Base-by-base conservation (phyloP, 2,329 filamentous ascomycete genomes). In the Juglanconis juglandina region DNA sequence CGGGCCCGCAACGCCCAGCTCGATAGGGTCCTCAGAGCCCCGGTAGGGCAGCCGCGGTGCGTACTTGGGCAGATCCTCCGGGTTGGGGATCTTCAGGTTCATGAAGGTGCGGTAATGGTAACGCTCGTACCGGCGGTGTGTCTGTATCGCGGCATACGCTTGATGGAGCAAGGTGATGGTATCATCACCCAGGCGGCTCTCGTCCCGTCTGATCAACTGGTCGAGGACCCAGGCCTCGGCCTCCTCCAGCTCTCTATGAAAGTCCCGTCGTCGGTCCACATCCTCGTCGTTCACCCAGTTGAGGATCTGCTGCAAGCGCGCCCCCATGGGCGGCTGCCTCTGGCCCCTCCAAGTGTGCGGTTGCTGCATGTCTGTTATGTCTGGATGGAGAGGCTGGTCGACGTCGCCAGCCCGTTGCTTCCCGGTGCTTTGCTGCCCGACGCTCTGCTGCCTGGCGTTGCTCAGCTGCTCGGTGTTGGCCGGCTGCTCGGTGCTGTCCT, bases 211-310 rank as follows among this genome's bases (percentile, higher is more conserved):
- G 4, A 48, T 42, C 24, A 65, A 58, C 13, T 79, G 66, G 63
- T 75, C 70, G 6, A 70, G 56, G 34, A 82, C 68, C 65, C 80
- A 81, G 33, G 72, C 66, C 17, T 67, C 66, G 11, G 79, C 67
- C 58, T 74, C 75, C 24, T 63, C 66, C 7, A 76, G 68, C 54
- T 76, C 75, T 10, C 62, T 52, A 1, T 73, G 66, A 73, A 80
- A 83, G 48, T 71, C 64, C 1, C 71, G 49, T 59, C 74, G 75
- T 14, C 77, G 74, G 59, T 78, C 74, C 5, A 70, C 66, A 63
- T 85, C 79, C 62, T 81, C 76, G 35, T 82, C 79, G 3, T 75
- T 67, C 30, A 86, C 76, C 62, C 81, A 85, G 63, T 76, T 77
- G 44, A 68, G 63, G n/a, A 69, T 60, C 42, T 72, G 68, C 44